Evolutionary conservation across 371 early-diverging fungal genomes (phyloP).

Genomic region (Batrachochytrium dendrobatidis): DNA sequence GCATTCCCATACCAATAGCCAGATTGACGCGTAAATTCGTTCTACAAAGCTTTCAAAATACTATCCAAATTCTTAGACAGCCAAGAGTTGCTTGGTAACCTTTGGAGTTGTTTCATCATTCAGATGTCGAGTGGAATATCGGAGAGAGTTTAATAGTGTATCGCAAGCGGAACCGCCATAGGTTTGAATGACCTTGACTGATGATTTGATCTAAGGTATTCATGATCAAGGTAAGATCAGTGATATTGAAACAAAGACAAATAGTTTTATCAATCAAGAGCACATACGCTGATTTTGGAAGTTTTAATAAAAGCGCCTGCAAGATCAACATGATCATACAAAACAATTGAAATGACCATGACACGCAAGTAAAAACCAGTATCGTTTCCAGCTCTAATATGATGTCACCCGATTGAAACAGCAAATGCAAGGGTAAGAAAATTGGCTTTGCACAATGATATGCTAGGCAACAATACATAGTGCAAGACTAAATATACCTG

Average conservation of each 20-base stretch:
- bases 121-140: constrained; percentile 72
- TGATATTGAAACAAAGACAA: neutral
- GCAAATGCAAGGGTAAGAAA: neutral
- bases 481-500: constrained; percentile 17
- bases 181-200: constrained; percentile 65
- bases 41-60: no score
- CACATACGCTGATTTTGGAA: constrained; percentile 70
- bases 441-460: no score
- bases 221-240: neutral
- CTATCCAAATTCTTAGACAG: no score
- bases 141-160: constrained; percentile 63
- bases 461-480: neutral
- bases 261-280: neutral
- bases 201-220: constrained; percentile 33
- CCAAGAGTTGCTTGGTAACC: constrained; percentile 53
- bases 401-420: neutral
- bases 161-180: constrained; percentile 43
- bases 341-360: constrained; percentile 77
- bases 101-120: constrained; percentile 77
- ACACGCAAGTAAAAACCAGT: constrained; percentile 64
- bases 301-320: constrained; percentile 69
- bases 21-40: no score
- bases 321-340: constrained; percentile 83
- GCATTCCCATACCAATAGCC: no score
- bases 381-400: constrained; percentile 5